Percentiles rank a stretch among this genome's conserved stretches.
These are phyloP conservation scores for Dalbergia cultrata DNA, from an alignment of 306 rosid species.

Conservation along the genomic window DNA sequence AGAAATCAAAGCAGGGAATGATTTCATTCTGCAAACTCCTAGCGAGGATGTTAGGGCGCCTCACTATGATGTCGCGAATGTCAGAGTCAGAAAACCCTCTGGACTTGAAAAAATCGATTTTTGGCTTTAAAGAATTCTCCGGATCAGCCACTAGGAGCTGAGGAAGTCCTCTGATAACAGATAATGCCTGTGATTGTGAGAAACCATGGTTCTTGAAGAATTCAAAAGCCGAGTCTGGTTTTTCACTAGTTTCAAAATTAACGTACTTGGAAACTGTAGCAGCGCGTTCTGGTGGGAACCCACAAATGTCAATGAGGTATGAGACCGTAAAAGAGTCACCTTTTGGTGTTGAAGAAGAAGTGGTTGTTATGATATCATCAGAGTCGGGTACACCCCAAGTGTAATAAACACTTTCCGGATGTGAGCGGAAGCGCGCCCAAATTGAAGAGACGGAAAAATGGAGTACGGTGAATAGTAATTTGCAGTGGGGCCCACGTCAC, in stretches of 20 bases:
- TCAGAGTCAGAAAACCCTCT: not conserved
- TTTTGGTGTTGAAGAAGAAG: not conserved
- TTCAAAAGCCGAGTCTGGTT: slow-evolving; percentile 1
- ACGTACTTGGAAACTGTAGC: not conserved
- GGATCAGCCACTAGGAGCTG: not conserved
- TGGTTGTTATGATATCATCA: too few species aligned
- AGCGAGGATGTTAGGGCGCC: not conserved
- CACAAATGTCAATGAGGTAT: slow-evolving; percentile 23
- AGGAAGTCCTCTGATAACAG: not conserved
- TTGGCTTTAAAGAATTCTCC: not conserved
- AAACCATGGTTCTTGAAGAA: not conserved
- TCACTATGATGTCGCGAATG: not conserved
- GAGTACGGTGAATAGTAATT: too few species aligned
- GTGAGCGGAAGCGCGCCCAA: too few species aligned
- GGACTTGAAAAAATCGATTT: not conserved
- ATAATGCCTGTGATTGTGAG: not conserved
- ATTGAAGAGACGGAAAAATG: too few species aligned
- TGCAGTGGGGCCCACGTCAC: too few species aligned
- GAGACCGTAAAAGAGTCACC: slow-evolving; percentile 10
- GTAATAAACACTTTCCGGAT: too few species aligned
- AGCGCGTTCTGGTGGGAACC: slow-evolving; percentile 19
- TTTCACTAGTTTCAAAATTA: slow-evolving; percentile 3
- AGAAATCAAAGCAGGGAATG: not conserved
- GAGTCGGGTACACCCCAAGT: too few species aligned
- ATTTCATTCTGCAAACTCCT: not conserved